A percentile compares a stretch with the other conserved stretches of the same genome.
Conservation (phyloP, 371 early-diverging fungal genomes). For the Mortierella sp. region DNA sequence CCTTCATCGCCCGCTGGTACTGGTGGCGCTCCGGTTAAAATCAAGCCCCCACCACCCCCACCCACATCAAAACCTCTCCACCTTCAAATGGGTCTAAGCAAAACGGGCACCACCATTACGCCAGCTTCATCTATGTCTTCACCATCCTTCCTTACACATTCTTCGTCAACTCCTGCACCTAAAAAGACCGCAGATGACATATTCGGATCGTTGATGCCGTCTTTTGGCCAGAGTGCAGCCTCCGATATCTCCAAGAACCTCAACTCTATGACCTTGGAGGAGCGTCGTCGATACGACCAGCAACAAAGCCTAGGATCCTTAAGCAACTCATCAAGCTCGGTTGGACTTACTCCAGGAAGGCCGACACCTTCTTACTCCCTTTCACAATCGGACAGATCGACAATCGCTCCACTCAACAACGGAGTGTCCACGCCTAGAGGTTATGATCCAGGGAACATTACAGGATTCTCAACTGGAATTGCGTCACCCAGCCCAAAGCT, state of each 20-base stretch:
- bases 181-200: slow-evolving; percentile 44
- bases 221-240: slow-evolving; percentile 27
- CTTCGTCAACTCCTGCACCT: slow-evolving; percentile 3
- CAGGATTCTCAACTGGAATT: slow-evolving; percentile 17
- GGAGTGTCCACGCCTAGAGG: slow-evolving; percentile 11
- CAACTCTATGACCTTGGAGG: slow-evolving; percentile 37
- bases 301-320: slow-evolving; percentile 28
- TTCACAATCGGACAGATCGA: slow-evolving; percentile 11
- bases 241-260: slow-evolving; percentile 25
- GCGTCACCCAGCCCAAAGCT: slow-evolving; percentile 28
- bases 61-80: slow-evolving; percentile 41
- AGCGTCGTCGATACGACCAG: slow-evolving; percentile 40
- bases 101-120: slow-evolving; percentile 24
- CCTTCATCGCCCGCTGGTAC: slow-evolving; percentile 4
- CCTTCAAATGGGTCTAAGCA: slow-evolving; percentile 47
- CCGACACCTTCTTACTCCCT: slow-evolving; percentile 9
- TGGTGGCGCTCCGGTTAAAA: background rate
- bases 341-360: slow-evolving; percentile 2
- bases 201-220: slow-evolving; percentile 43
- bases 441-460: slow-evolving; percentile 22
- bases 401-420: slow-evolving; percentile 7
- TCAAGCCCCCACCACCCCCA: slow-evolving; percentile 36
- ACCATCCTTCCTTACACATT: background rate
- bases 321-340: slow-evolving; percentile 11
- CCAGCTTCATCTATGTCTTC: slow-evolving; percentile 6